Percentiles rank a stretch among this genome's conserved stretches.
phyloP scores from a whole-genome alignment of 1,284 basidiomycete genomes.

The Exobasidium rhododendri region DNA sequence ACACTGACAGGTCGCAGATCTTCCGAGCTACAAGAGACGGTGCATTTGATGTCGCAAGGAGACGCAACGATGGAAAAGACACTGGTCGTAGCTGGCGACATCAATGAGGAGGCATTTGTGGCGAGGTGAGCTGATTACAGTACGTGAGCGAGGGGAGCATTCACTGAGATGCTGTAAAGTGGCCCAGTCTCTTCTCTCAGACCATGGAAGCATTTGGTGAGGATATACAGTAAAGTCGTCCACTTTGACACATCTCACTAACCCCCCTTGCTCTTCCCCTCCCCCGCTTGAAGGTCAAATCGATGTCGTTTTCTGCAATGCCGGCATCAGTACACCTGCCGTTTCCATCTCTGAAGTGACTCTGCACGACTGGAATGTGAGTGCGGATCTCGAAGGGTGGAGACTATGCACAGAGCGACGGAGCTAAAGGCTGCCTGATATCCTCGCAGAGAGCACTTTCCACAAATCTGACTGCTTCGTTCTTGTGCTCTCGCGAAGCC shows the following conservation, averaged over 20 bases:
- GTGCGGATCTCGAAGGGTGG: no score
- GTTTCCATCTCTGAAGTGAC: conserved; percentile 30
- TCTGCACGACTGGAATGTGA: conserved; percentile 34
- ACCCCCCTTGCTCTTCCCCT: background rate
- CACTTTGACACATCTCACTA: background rate
- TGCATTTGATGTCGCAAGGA: conserved; percentile 23
- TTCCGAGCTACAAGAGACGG: conserved; percentile 24
- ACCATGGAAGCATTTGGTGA: background rate
- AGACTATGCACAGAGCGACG: no score
- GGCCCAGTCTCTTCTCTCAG: background rate
- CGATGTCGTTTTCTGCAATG: conserved; percentile 41
- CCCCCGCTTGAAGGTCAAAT: conserved; percentile 19
- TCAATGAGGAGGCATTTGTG: conserved; percentile 35
- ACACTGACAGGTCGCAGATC: conserved; percentile 32
- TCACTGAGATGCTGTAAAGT: no score
- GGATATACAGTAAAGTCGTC: no score
- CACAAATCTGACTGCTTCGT: conserved; percentile 39
- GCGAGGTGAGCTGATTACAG: conserved; percentile 11
- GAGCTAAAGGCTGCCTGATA: conserved; percentile 35
- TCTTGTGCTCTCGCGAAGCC: conserved; percentile 37
- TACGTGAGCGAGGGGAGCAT: no score
- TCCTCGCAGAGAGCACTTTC: background rate
- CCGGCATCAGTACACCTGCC: conserved; percentile 36
- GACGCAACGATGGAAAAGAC: conserved; percentile 9
- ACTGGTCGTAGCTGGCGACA: conserved; percentile 26